These are phyloP conservation scores for Macrolepiota albuminosa DNA, from an alignment of 768 basidiomycete species.

Conservation along the genomic window DNA sequence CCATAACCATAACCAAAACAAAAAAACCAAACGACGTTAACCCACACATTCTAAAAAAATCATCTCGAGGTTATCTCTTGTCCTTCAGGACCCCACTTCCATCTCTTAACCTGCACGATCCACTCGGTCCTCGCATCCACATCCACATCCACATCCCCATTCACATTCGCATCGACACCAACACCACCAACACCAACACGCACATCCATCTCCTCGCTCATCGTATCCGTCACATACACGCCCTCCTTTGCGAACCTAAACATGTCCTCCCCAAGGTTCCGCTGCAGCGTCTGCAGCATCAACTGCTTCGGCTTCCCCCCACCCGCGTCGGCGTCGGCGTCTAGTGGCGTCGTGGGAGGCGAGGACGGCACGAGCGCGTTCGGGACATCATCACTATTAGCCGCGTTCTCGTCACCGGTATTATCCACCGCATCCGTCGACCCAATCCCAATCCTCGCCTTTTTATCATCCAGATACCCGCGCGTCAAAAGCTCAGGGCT, in stretches of 20 bases:
- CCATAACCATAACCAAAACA: no score
- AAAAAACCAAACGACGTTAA: no score
- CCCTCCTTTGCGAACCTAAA: conserved; percentile 35
- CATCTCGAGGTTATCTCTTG: background rate
- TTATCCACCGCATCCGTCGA: no score
- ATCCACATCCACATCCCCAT: background rate
- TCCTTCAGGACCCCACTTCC: conserved; percentile 32
- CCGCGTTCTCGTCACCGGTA: no score
- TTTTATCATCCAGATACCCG: no score
- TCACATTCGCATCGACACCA: conserved; percentile 7
- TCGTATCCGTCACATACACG: conserved; percentile 27
- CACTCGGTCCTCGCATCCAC: conserved; percentile 28
- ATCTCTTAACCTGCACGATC: conserved; percentile 35
- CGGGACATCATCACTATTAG: no score
- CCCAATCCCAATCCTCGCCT: no score
- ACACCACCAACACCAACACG: background rate
- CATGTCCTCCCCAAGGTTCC: conserved; percentile 29
- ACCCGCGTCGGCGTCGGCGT: background rate
- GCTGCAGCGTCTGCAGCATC: conserved; percentile 32
- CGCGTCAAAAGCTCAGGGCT: no score
- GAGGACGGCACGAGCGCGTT: background rate
- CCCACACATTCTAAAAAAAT: background rate
- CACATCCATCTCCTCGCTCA: conserved; percentile 8
- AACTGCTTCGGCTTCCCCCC: conserved; percentile 16
- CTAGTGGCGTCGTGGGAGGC: background rate